Base-by-base conservation (phyloP, 805 yeast species). In the Monosporozyma unispora region DNA sequence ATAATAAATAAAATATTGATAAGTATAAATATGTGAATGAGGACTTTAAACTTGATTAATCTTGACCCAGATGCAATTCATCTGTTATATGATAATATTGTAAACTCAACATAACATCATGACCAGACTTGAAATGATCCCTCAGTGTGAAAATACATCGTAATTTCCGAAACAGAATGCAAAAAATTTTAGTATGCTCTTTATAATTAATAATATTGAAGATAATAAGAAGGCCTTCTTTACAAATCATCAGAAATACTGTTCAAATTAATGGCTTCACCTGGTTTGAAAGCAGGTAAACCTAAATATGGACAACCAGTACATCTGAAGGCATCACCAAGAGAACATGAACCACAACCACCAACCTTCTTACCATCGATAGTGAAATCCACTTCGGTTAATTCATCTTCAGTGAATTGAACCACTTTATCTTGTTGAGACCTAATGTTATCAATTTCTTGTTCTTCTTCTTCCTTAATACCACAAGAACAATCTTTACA, bases 401-500 rank as follows among this genome's bases (percentile, higher is more conserved):
- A 72, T 46, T 91, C 97, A 48, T 81, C 80, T 40, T 61, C 67
- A 46, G 61, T 70, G 69, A 53, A 75, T 70, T 64, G 52, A 64
- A 64, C 56, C 60, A 80, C 75, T 49, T 68, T 64, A 27, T 71
- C 73, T 41, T 63, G 68, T 33, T 56, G 53, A 27, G 47, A 53
- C 44, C 63, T 56, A 21, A 55, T 50, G 3, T 59, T 58, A 22
- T 62, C 67, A 31, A 71, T 56, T 40, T 80, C 87, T 47, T 69
- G 71, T 52, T 84, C 90, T 70, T 93, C 96, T 48, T 77, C 68
- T 66, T 93, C 99, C 58, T 85, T 89, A 55, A 93, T 75, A 6
- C 99, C 99, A 73, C 99, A 93, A 0, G 97, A 84, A 69, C 99
- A 93, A 69, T 93, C 96, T 70, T 90, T 93, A 73, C 99, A 93